Evolutionary conservation across 2,329 filamentous ascomycete species (phyloP).

Genomic region (Fusarium graminum): DNA sequence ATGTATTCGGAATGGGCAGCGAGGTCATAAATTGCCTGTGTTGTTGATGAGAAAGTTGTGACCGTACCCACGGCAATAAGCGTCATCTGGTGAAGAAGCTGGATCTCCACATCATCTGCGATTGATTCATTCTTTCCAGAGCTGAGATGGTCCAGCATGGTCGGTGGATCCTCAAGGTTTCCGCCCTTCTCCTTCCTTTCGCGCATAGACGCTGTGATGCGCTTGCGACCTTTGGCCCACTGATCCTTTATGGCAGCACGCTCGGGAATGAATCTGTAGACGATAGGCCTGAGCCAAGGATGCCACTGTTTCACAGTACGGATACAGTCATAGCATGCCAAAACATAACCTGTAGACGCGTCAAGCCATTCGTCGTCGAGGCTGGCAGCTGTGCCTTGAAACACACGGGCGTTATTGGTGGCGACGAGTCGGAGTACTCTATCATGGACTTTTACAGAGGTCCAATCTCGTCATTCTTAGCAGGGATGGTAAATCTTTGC

Average conservation of each 20-base stretch:
- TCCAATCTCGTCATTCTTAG: neutral
- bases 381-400: slow-evolving; percentile 23
- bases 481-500: fast-evolving
- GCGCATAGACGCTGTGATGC: slow-evolving; percentile 8
- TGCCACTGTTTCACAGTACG: slow-evolving; percentile 30
- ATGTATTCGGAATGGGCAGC: slow-evolving; percentile 35
- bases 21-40: slow-evolving; percentile 43
- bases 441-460: slow-evolving; percentile 20
- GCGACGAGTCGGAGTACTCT: slow-evolving; percentile 9
- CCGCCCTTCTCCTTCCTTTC: neutral
- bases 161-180: neutral
- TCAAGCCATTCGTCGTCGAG: slow-evolving; percentile 25
- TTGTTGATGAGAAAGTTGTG: slow-evolving; percentile 36
- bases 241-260: slow-evolving; percentile 20
- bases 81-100: slow-evolving; percentile 25
- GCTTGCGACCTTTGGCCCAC: slow-evolving; percentile 21
- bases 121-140: slow-evolving; percentile 13
- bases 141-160: slow-evolving; percentile 20
- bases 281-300: slow-evolving; percentile 14
- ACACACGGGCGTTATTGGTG: slow-evolving; percentile 26
- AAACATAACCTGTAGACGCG: slow-evolving; percentile 10
- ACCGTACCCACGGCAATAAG: slow-evolving; percentile 36
- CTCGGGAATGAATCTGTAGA: slow-evolving; percentile 24
- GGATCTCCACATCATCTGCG: slow-evolving; percentile 13
- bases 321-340: slow-evolving; percentile 26